Evolutionary conservation across 768 basidiomycete species (phyloP).

Genomic region (Agrocybe pediades): DNA sequence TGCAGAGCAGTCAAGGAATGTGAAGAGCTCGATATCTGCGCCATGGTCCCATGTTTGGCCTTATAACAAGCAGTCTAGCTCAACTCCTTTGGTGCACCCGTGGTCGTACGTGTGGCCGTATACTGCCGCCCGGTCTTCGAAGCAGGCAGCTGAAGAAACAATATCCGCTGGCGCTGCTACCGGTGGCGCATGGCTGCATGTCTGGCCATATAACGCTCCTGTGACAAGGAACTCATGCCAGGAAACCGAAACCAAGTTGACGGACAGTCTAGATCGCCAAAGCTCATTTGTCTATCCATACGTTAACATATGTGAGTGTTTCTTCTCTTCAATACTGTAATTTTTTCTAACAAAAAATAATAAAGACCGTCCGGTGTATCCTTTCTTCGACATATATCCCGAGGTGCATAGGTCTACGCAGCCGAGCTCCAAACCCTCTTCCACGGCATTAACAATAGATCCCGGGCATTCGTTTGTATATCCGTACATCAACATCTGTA

Average conservation of each 20-base stretch:
- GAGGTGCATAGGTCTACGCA: background rate
- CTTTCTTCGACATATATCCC: background rate
- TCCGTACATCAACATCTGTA: slow-evolving; percentile 31
- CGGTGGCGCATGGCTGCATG: slow-evolving; percentile 15
- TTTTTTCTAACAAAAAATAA: too few relatives aligned
- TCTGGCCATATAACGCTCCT: slow-evolving; percentile 18
- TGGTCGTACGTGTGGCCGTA: slow-evolving; percentile 29
- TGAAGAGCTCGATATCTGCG: background rate
- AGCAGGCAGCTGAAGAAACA: background rate
- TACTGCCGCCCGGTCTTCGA: too few relatives aligned
- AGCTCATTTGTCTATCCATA: background rate
- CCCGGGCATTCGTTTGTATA: slow-evolving; percentile 14
- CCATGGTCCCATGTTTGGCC: slow-evolving; percentile 30
- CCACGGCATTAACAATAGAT: background rate
- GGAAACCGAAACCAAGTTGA: background rate
- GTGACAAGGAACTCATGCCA: background rate
- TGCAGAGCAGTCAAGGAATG: background rate
- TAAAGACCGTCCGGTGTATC: background rate
- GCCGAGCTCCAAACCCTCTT: background rate
- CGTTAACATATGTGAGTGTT: too few relatives aligned
- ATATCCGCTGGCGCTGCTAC: background rate
- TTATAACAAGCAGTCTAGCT: background rate
- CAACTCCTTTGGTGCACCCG: slow-evolving; percentile 7
- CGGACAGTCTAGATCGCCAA: background rate
- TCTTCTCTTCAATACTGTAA: too few relatives aligned